Conservation (phyloP, 305 asterid genomes). For the Galium porrigens region DNA sequence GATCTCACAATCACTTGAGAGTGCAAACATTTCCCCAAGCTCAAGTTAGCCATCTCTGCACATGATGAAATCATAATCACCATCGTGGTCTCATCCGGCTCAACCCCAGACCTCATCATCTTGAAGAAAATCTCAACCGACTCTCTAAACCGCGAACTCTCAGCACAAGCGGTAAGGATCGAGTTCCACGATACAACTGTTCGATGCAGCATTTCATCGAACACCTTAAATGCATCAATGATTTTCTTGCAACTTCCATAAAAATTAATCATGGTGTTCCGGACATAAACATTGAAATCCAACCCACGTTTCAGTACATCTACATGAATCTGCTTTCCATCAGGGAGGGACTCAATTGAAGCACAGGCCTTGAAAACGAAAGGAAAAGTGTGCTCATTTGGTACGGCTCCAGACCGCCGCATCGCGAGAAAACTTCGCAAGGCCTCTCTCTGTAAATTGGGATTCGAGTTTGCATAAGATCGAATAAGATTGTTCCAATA, state of each 20-base stretch:
- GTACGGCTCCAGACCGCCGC: constrained; percentile 35
- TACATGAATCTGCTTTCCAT: constrained; percentile 49
- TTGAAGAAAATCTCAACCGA: constrained; percentile 28
- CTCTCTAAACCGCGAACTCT: constrained; percentile 33
- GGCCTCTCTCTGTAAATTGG: constrained; percentile 27
- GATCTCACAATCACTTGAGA: constrained; percentile 47
- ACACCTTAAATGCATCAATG: constrained; percentile 33
- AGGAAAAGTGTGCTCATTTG: constrained; percentile 54
- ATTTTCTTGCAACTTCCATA: constrained; percentile 49
- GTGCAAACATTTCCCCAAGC: constrained; percentile 54
- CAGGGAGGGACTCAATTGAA: constrained; percentile 30
- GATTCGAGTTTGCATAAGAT: constrained; percentile 32
- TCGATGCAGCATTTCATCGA: constrained; percentile 44
- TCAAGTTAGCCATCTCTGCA: constrained; percentile 49
- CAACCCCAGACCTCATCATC: constrained; percentile 32
- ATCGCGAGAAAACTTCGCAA: constrained; percentile 30
- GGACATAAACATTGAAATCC: constrained; percentile 41
- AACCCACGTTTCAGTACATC: constrained; percentile 47
- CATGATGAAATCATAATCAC: constrained; percentile 51
- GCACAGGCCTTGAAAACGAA: constrained; percentile 50
- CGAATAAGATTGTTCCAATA: constrained; percentile 47
- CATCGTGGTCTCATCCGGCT: constrained; percentile 51
- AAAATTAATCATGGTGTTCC: constrained; percentile 42
- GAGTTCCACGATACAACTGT: constrained; percentile 64
- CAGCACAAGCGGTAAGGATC: constrained; percentile 35